phyloP scores from a whole-genome alignment of 768 basidiomycete genomes.

The Podaxis sp. region DNA sequence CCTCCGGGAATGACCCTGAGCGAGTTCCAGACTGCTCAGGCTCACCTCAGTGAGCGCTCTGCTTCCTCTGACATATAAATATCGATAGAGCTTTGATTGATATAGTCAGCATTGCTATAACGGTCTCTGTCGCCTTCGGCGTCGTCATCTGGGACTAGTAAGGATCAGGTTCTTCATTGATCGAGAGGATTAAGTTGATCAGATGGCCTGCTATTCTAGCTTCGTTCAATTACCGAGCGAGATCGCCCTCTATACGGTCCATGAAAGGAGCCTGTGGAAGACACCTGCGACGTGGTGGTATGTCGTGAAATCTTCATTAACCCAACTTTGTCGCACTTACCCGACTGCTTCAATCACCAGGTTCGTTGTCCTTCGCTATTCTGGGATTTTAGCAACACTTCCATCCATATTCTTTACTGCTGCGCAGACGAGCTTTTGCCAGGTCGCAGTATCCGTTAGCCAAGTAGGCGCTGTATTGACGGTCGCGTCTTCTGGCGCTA shows the following conservation, averaged over 20 bases:
- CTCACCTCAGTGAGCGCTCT: background rate
- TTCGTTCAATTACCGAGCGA: conserved; percentile 8
- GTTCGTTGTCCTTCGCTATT: conserved; percentile 8
- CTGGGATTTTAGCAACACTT: conserved; percentile 6
- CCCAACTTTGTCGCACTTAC: background rate
- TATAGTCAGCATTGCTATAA: conserved; percentile 7
- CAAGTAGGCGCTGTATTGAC: conserved; percentile 2
- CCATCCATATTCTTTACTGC: conserved; percentile 7
- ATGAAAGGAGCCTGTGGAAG: conserved; percentile 3
- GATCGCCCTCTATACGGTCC: background rate
- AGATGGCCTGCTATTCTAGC: background rate
- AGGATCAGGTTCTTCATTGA: background rate
- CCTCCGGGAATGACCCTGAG: conserved; percentile 1
- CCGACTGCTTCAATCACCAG: background rate
- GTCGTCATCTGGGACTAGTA: conserved; percentile 11
- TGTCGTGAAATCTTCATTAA: background rate
- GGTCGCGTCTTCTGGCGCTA: conserved; percentile 6
- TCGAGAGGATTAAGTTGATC: background rate
- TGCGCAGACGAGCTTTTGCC: background rate
- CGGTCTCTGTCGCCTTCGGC: conserved; percentile 4
- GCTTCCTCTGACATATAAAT: too few relatives aligned
- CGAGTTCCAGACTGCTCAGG: conserved; percentile 1
- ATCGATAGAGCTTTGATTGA: background rate
- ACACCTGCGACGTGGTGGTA: conserved; percentile 10
- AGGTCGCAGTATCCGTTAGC: background rate